These are phyloP conservation scores for Backusella sp. DNA, from an alignment of 192 early-diverging fungal genomes.

Conservation along the genomic window DNA sequence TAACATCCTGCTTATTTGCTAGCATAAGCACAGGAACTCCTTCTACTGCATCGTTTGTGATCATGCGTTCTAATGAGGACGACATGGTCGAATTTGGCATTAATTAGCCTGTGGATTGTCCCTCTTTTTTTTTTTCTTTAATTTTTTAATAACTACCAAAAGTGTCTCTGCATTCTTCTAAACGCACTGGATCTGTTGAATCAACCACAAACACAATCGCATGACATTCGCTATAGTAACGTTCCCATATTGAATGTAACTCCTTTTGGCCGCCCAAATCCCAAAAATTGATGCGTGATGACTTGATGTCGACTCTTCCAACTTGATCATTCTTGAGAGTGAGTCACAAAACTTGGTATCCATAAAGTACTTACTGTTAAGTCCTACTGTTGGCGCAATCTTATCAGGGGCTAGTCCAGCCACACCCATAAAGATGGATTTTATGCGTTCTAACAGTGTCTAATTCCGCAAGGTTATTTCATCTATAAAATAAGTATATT, in stretches of 20 bases:
- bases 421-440: slow-evolving; percentile 72
- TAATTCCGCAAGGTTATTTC: slow-evolving; percentile 25
- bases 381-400: slow-evolving; percentile 80
- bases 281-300: slow-evolving; percentile 85
- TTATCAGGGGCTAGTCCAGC: slow-evolving; percentile 81
- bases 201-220: slow-evolving; percentile 94
- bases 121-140: slow-evolving; percentile 10
- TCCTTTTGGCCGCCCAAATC: slow-evolving; percentile 93
- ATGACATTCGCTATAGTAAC: slow-evolving; percentile 93
- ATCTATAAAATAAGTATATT: background rate
- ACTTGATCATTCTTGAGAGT: slow-evolving; percentile 45
- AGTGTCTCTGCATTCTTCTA: slow-evolving; percentile 74
- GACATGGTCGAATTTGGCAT: background rate
- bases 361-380: slow-evolving; percentile 70
- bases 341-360: background rate
- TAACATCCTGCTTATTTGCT: slow-evolving; percentile 91
- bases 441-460: slow-evolving; percentile 93
- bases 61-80: slow-evolving; percentile 63
- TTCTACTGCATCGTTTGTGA: slow-evolving; percentile 70
- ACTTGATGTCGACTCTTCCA: slow-evolving; percentile 71
- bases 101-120: background rate
- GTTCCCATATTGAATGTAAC: slow-evolving; percentile 87
- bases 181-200: slow-evolving; percentile 73
- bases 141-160: slow-evolving; percentile 56
- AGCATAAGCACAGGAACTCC: slow-evolving; percentile 90